Conservation (phyloP, 148 eudicot species). For the Chenopodium suecicum region DNA sequence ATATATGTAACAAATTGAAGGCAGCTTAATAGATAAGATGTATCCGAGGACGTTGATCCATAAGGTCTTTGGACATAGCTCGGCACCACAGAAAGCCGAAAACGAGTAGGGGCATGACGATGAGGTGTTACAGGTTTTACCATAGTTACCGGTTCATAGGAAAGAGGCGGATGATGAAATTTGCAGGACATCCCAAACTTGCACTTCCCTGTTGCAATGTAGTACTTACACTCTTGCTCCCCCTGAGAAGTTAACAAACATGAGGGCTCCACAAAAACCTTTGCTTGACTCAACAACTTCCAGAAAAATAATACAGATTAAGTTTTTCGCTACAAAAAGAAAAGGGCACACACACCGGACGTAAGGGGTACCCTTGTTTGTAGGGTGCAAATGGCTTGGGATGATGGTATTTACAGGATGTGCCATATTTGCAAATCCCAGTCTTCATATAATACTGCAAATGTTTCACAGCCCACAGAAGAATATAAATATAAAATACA, state of each 20-base stretch:
- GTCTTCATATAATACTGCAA: conserved; percentile 83
- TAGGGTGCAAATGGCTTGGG: conserved; percentile 64
- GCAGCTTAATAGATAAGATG: conserved; percentile 40
- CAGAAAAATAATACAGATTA: too few species aligned
- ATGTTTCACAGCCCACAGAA: too few species aligned
- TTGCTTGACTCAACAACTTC: too few species aligned
- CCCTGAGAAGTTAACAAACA: conserved; percentile 44
- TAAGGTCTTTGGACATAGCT: conserved; percentile 72
- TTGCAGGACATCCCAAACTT: conserved; percentile 90
- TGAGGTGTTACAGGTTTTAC: conserved; percentile 42
- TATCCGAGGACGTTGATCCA: conserved; percentile 64
- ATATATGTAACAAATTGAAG: too few species aligned
- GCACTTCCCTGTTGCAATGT: conserved; percentile 78
- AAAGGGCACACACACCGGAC: conserved; percentile 50
- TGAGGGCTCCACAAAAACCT: too few species aligned
- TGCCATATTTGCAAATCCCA: conserved; percentile 86
- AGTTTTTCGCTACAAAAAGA: too few species aligned
- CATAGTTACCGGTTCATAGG: conserved; percentile 41
- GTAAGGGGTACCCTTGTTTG: conserved; percentile 68
- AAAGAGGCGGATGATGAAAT: conserved; percentile 86
- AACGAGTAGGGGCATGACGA: conserved; percentile 52
- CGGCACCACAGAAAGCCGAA: conserved; percentile 60
- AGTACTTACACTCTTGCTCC: conserved; percentile 90
- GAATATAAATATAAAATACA: too few species aligned
- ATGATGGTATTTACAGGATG: conserved; percentile 92